phyloP scores from a whole-genome alignment of 2,329 filamentous ascomycete genomes.

The Ophioceras dolichostomum region DNA sequence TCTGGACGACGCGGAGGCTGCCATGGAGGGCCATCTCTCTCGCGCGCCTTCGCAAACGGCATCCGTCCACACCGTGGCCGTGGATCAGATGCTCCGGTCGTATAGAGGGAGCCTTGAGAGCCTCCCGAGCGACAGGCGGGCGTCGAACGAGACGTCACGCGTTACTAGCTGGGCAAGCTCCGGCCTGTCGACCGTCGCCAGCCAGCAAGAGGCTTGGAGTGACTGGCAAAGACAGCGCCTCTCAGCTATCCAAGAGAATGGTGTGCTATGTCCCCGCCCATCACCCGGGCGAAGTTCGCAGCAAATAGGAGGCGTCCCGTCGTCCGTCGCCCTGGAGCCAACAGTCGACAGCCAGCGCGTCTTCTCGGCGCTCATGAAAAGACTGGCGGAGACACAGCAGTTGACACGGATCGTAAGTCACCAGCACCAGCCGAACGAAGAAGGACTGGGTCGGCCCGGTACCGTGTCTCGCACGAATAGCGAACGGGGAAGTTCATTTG shows the following conservation, averaged over 20 bases:
- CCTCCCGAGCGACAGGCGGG: constrained; percentile 23
- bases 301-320: constrained; percentile 10
- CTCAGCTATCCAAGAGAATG: constrained; percentile 52
- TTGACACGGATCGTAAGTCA: not conserved
- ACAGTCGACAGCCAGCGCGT: constrained; percentile 44
- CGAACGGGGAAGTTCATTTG: too few species aligned
- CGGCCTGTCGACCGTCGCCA: constrained; percentile 40
- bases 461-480: too few species aligned
- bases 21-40: too few species aligned
- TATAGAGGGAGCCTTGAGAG: constrained; percentile 44
- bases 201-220: constrained; percentile 21
- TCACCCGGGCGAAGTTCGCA: constrained; percentile 6
- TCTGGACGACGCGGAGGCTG: too few species aligned
- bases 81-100: constrained; percentile 33
- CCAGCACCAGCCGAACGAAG: not conserved
- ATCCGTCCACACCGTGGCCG: constrained; percentile 34
- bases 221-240: constrained; percentile 43
- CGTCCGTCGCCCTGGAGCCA: too few species aligned
- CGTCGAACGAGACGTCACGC: constrained; percentile 43
- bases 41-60: constrained; percentile 35
- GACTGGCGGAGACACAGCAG: constrained; percentile 28
- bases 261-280: constrained; percentile 22
- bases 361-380: constrained; percentile 52
- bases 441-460: too few species aligned
- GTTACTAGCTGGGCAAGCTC: constrained; percentile 65